phyloP scores from a whole-genome alignment of 257 asterid species.

The Plantago elongata region DNA sequence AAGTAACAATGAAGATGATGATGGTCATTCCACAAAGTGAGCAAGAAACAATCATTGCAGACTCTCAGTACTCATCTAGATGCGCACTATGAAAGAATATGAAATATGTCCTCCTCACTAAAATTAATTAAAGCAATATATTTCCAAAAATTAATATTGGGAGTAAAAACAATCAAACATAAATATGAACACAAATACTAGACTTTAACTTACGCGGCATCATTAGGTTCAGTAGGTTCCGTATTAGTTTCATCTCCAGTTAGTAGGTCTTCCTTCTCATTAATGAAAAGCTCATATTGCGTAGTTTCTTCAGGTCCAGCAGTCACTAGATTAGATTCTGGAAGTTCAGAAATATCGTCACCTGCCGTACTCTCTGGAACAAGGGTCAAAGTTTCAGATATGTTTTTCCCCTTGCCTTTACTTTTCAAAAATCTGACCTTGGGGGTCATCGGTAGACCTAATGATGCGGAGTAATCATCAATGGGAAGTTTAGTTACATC shows the following conservation, averaged over 20 bases:
- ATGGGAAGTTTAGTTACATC: constrained; percentile 70
- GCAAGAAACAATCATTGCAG: too few relatives aligned
- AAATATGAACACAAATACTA: constrained; percentile 7
- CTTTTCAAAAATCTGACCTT: constrained; percentile 72
- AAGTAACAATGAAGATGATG: background rate
- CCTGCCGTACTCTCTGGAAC: constrained; percentile 35
- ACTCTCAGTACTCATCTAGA: background rate
- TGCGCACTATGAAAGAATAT: background rate
- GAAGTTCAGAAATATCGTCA: constrained; percentile 34
- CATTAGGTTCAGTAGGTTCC: constrained; percentile 28
- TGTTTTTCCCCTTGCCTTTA: constrained; percentile 55
- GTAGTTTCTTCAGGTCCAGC: constrained; percentile 29
- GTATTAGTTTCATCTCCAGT: constrained; percentile 29
- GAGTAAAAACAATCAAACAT: background rate
- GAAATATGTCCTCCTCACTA: too few relatives aligned
- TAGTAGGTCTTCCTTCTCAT: constrained; percentile 35
- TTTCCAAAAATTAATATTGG: too few relatives aligned
- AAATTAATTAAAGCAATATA: too few relatives aligned
- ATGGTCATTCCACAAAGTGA: background rate
- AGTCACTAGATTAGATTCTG: constrained; percentile 20
- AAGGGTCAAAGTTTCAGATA: constrained; percentile 43
- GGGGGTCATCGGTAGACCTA: constrained; percentile 98
- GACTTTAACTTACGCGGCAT: constrained; percentile 38
- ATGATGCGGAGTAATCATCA: constrained; percentile 76
- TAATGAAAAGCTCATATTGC: constrained; percentile 36